A percentile compares a stretch with the other conserved stretches of the same genome.
phyloP scores from a whole-genome alignment of 306 rosid species.

The Lupinus albus region DNA sequence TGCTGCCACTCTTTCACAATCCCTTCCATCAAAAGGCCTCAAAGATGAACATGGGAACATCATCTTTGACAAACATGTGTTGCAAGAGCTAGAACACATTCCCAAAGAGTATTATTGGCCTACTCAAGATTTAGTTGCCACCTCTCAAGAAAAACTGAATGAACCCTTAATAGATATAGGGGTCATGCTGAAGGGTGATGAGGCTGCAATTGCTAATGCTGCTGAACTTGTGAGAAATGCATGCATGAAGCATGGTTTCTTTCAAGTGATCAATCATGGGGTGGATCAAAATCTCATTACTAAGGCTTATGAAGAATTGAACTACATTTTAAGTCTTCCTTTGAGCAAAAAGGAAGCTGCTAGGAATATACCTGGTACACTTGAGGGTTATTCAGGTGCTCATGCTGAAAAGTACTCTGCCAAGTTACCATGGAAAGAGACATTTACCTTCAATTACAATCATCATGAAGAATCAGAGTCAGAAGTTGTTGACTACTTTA shows the following conservation, averaged over 20 bases:
- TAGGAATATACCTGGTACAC: slow-evolving; percentile 31
- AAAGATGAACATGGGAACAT: slow-evolving; percentile 36
- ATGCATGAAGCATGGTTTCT: slow-evolving; percentile 67
- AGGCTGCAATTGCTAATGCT: slow-evolving; percentile 38
- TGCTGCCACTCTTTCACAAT: slow-evolving; percentile 5
- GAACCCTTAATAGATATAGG: slow-evolving; percentile 58
- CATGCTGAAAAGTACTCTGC: slow-evolving; percentile 58
- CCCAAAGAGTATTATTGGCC: slow-evolving; percentile 65
- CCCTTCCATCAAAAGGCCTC: slow-evolving; percentile 23
- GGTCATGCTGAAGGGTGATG: slow-evolving; percentile 47
- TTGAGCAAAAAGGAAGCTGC: slow-evolving; percentile 43
- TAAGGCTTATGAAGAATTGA: slow-evolving; percentile 47
- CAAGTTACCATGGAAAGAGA: slow-evolving; percentile 74
- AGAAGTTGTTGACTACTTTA: slow-evolving; percentile 49
- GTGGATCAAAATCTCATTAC: slow-evolving; percentile 48
- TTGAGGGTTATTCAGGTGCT: slow-evolving; percentile 60
- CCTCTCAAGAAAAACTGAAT: slow-evolving; percentile 46
- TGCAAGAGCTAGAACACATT: slow-evolving; percentile 41
- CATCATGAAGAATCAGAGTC: neutral
- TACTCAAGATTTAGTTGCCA: slow-evolving; percentile 34
- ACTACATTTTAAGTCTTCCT: slow-evolving; percentile 58
- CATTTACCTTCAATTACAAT: slow-evolving; percentile 44
- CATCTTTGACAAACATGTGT: slow-evolving; percentile 39
- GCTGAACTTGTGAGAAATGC: slow-evolving; percentile 53
- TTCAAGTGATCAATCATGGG: slow-evolving; percentile 70